These are phyloP conservation scores for Lentinus brumalis DNA, from an alignment of 768 basidiomycete species.

Conservation along the genomic window DNA sequence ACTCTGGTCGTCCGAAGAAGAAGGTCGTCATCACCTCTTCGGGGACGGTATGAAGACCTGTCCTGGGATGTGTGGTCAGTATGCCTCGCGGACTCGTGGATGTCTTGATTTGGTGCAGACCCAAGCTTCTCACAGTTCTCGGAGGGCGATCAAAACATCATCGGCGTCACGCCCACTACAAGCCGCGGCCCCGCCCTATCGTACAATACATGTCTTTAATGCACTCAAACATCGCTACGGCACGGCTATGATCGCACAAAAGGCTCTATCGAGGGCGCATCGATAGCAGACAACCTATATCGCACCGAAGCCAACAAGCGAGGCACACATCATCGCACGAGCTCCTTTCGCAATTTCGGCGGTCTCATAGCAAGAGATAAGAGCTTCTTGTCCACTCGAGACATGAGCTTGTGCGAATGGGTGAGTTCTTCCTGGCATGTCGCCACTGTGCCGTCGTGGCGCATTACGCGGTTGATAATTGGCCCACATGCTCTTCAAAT, in stretches of 20 bases:
- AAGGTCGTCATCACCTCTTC: slow-evolving; percentile 28
- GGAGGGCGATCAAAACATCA: too few relatives aligned
- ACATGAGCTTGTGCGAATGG: not conserved
- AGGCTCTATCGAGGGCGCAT: not conserved
- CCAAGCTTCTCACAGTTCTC: too few relatives aligned
- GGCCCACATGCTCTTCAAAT: too few relatives aligned
- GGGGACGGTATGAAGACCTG: slow-evolving; percentile 16
- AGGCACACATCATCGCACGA: not conserved
- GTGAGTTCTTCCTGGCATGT: not conserved
- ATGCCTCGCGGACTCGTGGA: too few relatives aligned
- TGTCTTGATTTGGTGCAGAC: too few relatives aligned
- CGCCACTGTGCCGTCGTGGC: too few relatives aligned
- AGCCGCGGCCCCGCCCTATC: too few relatives aligned
- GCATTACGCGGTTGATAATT: too few relatives aligned
- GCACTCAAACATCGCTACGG: too few relatives aligned
- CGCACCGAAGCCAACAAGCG: not conserved
- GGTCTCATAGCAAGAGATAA: not conserved
- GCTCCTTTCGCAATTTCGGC: not conserved
- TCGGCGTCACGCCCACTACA: too few relatives aligned
- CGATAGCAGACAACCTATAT: not conserved
- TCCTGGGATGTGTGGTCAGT: too few relatives aligned
- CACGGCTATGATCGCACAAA: not conserved
- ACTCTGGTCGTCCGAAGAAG: slow-evolving; percentile 28
- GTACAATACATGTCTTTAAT: too few relatives aligned
- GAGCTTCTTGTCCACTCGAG: not conserved